These are phyloP conservation scores for Starmerella potacharoeniae DNA, from an alignment of 805 yeast genomes.

Conservation along the genomic window DNA sequence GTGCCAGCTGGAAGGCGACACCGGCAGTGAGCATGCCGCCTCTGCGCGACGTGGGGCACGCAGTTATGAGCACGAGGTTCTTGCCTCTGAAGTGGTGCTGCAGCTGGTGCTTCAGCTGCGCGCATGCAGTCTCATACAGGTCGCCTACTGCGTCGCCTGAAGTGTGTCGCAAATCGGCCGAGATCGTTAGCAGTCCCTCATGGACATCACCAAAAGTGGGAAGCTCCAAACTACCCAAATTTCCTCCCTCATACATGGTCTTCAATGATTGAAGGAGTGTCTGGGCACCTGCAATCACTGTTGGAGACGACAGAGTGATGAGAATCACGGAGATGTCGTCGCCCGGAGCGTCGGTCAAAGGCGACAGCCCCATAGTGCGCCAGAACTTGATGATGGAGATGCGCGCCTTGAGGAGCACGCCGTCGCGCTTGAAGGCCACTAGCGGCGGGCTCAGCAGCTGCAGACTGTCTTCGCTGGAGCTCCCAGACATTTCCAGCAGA, in stretches of 20 bases:
- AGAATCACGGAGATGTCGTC: slow-evolving; percentile 21
- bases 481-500: not conserved
- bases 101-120: slow-evolving; percentile 17
- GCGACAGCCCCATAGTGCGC: slow-evolving; percentile 31
- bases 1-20: slow-evolving; percentile 22
- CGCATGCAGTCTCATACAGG: slow-evolving; percentile 19
- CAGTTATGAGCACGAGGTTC: slow-evolving; percentile 10
- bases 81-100: not conserved
- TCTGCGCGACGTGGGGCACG: slow-evolving; percentile 15
- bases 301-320: slow-evolving; percentile 19
- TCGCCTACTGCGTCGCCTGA: slow-evolving; percentile 23
- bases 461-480: not conserved
- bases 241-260: slow-evolving; percentile 29
- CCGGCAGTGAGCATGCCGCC: slow-evolving; percentile 14
- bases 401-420: slow-evolving; percentile 27
- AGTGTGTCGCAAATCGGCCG: slow-evolving; percentile 19
- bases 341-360: slow-evolving; percentile 10
- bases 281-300: slow-evolving; percentile 8
- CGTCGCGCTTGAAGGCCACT: slow-evolving; percentile 24
- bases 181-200: slow-evolving; percentile 17
- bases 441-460: slow-evolving; percentile 27
- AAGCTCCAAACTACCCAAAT: slow-evolving; percentile 26
- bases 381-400: slow-evolving; percentile 33
- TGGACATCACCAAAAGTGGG: slow-evolving; percentile 21
- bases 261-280: slow-evolving; percentile 23